Evolutionary conservation across 75 land plant genomes (phyloP).

Genomic region (Selaginella tamariscina): DNA sequence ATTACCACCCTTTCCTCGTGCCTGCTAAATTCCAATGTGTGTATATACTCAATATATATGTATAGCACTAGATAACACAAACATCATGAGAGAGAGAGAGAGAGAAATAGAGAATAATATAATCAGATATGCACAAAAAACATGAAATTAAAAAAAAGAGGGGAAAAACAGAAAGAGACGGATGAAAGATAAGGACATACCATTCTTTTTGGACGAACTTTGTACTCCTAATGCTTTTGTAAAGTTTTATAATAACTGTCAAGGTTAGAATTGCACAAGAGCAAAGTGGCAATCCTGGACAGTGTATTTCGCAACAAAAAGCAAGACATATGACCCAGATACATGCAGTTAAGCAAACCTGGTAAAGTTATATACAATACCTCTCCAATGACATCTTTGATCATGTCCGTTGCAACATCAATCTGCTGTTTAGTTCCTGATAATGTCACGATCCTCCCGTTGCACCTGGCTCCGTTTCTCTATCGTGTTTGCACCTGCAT

Average conservation of each 20-base stretch:
- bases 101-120: neutral
- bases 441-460: conserved; percentile 65
- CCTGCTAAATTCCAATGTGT: neutral
- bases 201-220: neutral
- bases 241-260: too few relatives aligned
- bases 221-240: neutral
- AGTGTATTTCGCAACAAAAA: neutral
- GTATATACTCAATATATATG: neutral
- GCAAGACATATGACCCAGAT: neutral
- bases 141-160: neutral
- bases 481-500: conserved; percentile 40
- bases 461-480: conserved; percentile 60
- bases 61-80: neutral
- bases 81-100: neutral
- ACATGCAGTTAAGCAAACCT: neutral
- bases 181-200: neutral
- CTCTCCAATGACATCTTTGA: conserved; percentile 92
- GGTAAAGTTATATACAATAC: conserved; percentile 26
- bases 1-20: too few relatives aligned
- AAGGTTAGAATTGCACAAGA: neutral
- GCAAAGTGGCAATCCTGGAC: neutral
- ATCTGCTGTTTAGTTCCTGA: conserved; percentile 77
- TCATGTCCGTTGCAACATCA: conserved; percentile 71
- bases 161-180: neutral
- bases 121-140: neutral